phyloP scores from a whole-genome alignment of 495 filamentous ascomycete genomes.

The Cercophora sp. region DNA sequence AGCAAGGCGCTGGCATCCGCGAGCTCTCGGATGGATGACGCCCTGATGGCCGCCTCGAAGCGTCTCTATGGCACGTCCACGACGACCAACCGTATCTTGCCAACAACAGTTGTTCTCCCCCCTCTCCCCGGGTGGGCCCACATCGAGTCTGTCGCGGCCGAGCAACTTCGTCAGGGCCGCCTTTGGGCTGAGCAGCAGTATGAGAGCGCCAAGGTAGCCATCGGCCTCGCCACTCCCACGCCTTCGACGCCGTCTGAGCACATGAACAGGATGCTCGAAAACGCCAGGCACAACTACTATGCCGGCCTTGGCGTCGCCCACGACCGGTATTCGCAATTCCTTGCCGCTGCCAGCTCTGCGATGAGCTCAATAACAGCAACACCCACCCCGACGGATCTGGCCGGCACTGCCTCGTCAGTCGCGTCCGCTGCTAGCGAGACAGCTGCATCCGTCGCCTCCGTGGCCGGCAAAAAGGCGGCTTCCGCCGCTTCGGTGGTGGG shows the following conservation, averaged over 20 bases:
- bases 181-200: slow-evolving; percentile 63
- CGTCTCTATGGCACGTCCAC: slow-evolving; percentile 44
- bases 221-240: slow-evolving; percentile 49
- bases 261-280: slow-evolving; percentile 52
- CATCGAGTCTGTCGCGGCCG: slow-evolving; percentile 57
- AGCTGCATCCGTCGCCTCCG: slow-evolving; percentile 28
- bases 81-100: slow-evolving; percentile 34
- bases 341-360: slow-evolving; percentile 62
- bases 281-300: slow-evolving; percentile 69
- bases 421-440: slow-evolving; percentile 29
- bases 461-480: slow-evolving; percentile 31
- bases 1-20: slow-evolving; percentile 61
- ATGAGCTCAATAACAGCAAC: slow-evolving; percentile 48
- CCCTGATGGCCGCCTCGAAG: slow-evolving; percentile 43
- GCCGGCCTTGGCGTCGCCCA: slow-evolving; percentile 73
- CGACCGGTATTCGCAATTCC: slow-evolving; percentile 69
- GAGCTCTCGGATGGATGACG: slow-evolving; percentile 51
- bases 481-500: slow-evolving; percentile 48
- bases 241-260: slow-evolving; percentile 44
- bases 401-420: slow-evolving; percentile 37
- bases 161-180: slow-evolving; percentile 60
- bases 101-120: slow-evolving; percentile 18
- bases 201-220: slow-evolving; percentile 53
- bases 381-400: slow-evolving; percentile 44
- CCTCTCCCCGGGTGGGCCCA: slow-evolving; percentile 38